Conservation (phyloP, 371 early-diverging fungal species). For the Mucor racemosus region DNA sequence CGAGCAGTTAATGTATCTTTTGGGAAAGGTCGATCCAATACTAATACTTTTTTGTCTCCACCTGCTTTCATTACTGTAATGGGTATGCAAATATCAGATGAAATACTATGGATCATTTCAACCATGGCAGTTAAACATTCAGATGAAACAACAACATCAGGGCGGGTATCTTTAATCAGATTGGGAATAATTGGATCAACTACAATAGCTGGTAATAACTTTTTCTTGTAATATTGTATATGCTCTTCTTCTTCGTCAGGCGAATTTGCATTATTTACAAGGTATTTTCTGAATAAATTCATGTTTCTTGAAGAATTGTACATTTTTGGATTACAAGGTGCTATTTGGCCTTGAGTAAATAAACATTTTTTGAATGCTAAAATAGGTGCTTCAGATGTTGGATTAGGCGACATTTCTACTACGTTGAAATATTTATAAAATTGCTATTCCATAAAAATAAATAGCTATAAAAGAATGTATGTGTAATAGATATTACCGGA, state of each 20-base stretch:
- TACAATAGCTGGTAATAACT: conserved; percentile 1
- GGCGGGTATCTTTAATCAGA: neutral
- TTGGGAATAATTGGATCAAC: neutral
- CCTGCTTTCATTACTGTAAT: conserved; percentile 6
- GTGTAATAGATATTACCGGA: conserved; percentile 7
- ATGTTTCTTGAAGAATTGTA: conserved; percentile 7
- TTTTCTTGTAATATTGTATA: conserved; percentile 14
- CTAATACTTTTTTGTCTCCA: neutral
- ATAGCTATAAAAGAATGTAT: neutral
- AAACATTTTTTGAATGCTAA: conserved; percentile 12
- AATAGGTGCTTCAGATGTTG: neutral
- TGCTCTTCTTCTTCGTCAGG: neutral
- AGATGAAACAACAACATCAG: conserved; percentile 12
- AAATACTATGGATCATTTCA: conserved; percentile 4
- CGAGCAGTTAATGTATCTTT: conserved; percentile 13
- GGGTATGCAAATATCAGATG: conserved; percentile 11
- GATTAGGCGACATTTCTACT: neutral
- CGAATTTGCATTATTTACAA: neutral
- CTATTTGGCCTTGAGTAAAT: conserved; percentile 10
- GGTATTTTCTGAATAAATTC: conserved; percentile 14
- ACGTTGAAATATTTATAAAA: conserved; percentile 14
- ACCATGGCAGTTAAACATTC: conserved; percentile 13
- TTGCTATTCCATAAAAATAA: neutral
- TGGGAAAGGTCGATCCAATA: conserved; percentile 24
- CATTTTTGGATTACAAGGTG: conserved; percentile 1